These are phyloP conservation scores for Misopates orontium DNA, from an alignment of 257 asterid species.

Conservation along the genomic window DNA sequence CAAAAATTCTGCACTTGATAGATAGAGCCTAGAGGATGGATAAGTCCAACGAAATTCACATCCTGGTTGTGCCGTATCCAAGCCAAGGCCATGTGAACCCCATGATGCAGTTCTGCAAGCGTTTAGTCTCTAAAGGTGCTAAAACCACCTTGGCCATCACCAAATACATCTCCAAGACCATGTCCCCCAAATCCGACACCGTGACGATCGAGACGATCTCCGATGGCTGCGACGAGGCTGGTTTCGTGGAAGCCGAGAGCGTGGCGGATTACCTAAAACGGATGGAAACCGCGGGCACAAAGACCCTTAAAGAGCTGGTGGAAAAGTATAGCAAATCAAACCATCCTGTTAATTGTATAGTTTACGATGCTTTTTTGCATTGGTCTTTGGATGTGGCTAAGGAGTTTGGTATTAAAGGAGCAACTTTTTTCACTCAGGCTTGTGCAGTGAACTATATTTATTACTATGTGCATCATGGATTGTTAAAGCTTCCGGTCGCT, in stretches of 20 bases:
- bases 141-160: slow-evolving; percentile 63
- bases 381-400: slow-evolving; percentile 71
- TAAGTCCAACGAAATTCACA: slow-evolving; percentile 33
- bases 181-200: slow-evolving; percentile 33
- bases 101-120: slow-evolving; percentile 66
- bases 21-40: too few relatives aligned
- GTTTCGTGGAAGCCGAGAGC: slow-evolving; percentile 42
- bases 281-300: slow-evolving; percentile 41
- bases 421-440: slow-evolving; percentile 71
- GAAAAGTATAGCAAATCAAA: slow-evolving; percentile 23
- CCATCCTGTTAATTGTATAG: slow-evolving; percentile 49
- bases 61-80: slow-evolving; percentile 70
- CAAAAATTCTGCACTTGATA: too few relatives aligned
- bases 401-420: slow-evolving; percentile 37
- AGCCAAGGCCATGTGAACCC: slow-evolving; percentile 95
- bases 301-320: slow-evolving; percentile 48
- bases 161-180: slow-evolving; percentile 50
- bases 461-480: slow-evolving; percentile 49
- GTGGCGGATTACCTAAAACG: slow-evolving; percentile 39
- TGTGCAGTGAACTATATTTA: slow-evolving; percentile 68
- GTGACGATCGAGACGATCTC: slow-evolving; percentile 55
- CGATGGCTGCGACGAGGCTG: slow-evolving; percentile 73
- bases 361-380: slow-evolving; percentile 71
- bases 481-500: slow-evolving; percentile 45
- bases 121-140: slow-evolving; percentile 53